Base-by-base conservation (phyloP, 2,329 filamentous ascomycete genomes). In the Aureobasidium musti region DNA sequence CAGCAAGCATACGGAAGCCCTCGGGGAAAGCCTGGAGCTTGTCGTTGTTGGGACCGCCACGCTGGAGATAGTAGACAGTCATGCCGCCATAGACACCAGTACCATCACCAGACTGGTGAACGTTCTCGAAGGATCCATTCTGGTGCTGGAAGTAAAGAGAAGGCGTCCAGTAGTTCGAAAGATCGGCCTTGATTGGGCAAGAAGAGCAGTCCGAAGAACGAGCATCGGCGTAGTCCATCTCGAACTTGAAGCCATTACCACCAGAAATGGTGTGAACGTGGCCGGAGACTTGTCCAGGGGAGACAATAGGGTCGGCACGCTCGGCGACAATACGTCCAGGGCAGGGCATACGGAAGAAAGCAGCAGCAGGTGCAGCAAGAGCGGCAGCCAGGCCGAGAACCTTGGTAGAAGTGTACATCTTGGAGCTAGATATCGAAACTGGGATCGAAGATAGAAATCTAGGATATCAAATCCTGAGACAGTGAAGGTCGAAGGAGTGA, bases 141-240 rank as follows among this genome's bases (percentile, higher is more conserved):
- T 83, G 79, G 73, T 86, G 82, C 69, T 89, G 77, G 72, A 89
- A 91, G 78, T 87, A 92, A 3, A 92, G 79, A 21, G 81, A 80
- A 2, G 90, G 89, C 67, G 87, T 86, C 90, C 90, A 92, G 81
- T 93, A 92, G 78, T 89, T 89, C 72, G 85, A 90, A 74, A 86
- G 82, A 78, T 92, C 90, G 65, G 85, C 85, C 72, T 83, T 86
- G 74, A 91, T 82, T 69, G 83, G 82, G 75, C 90, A 89, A 39
- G 88, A 91, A 52, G 87, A 90, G 82, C 91, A 94, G 33, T 83
- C 82, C 41, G 89, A 91, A 66, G 82, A 74, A 68, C 79, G 77
- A 37, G 90, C 82, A 52, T 84, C 80, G 67, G 85, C 80, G 72
- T 87, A 90, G 49, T 82, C 86, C 74, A 89, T 87, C 63, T 77